These are phyloP conservation scores for Pyricularia sp. DNA, from an alignment of 2,329 filamentous ascomycete species.

Conservation along the genomic window DNA sequence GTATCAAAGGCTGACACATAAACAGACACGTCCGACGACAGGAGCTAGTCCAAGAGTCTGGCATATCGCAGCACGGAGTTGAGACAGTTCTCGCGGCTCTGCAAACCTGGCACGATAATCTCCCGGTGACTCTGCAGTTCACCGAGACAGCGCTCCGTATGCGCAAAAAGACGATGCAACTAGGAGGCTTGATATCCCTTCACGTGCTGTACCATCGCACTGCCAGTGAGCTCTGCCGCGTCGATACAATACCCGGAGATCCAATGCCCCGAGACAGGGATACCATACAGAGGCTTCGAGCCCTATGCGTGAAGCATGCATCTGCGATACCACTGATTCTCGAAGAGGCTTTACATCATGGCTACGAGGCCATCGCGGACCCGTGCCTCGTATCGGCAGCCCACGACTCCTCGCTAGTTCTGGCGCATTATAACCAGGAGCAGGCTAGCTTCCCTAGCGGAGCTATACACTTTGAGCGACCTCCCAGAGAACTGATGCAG, in stretches of 20 bases:
- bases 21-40: neutral
- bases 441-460: neutral
- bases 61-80: neutral
- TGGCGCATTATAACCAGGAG: constrained; percentile 6
- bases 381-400: constrained; percentile 7
- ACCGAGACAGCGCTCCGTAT: constrained; percentile 5
- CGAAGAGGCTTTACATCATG: constrained; percentile 9
- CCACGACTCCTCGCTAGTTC: constrained; percentile 7
- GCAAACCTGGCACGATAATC: constrained; percentile 6
- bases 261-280: constrained; percentile 10
- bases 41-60: neutral
- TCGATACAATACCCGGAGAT: constrained; percentile 1
- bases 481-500: constrained; percentile 4
- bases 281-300: constrained; percentile 11
- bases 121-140: constrained; percentile 8
- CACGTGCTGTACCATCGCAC: constrained; percentile 10
- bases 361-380: constrained; percentile 6
- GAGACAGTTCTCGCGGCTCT: constrained; percentile 1
- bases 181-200: constrained; percentile 8
- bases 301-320: constrained; percentile 14
- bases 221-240: constrained; percentile 8
- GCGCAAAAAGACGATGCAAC: constrained; percentile 8
- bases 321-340: constrained; percentile 13
- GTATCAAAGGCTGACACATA: neutral
- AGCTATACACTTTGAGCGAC: neutral